These are phyloP conservation scores for Coemansia sp. DNA, from an alignment of 192 early-diverging fungal species.

Conservation along the genomic window DNA sequence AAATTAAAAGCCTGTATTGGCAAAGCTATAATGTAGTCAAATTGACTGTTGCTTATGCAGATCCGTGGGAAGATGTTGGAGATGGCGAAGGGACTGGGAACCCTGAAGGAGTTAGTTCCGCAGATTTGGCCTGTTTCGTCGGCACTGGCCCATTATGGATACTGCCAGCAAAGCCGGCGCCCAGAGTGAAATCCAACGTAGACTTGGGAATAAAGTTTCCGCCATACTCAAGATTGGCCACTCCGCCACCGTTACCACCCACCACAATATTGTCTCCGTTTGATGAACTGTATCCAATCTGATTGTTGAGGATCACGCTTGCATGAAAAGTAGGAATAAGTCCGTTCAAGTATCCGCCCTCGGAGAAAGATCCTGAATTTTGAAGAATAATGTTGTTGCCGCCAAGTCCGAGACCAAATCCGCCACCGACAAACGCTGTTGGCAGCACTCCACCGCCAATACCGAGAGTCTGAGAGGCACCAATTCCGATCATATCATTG, in stretches of 20 bases:
- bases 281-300: constrained; percentile 6
- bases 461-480: constrained; percentile 6
- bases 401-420: constrained; percentile 5
- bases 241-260: constrained; percentile 12
- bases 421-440: not conserved
- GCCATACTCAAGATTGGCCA: constrained; percentile 16
- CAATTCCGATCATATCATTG: constrained; percentile 15
- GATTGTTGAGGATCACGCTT: constrained; percentile 8
- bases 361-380: constrained; percentile 16
- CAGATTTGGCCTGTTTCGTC: not conserved
- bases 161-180: constrained; percentile 13
- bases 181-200: constrained; percentile 7
- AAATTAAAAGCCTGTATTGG: not conserved
- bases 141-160: constrained; percentile 14
- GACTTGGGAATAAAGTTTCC: constrained; percentile 25
- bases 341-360: constrained; percentile 25
- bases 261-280: constrained; percentile 5
- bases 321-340: constrained; percentile 15
- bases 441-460: constrained; percentile 4
- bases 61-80: not conserved
- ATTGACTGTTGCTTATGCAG: no score
- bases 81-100: not conserved
- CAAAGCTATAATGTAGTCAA: no score
- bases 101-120: not conserved
- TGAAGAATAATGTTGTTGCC: constrained; percentile 14